Conservation (phyloP, 2,329 filamentous ascomycete genomes). For the Gnomoniopsis smithogilvyi region DNA sequence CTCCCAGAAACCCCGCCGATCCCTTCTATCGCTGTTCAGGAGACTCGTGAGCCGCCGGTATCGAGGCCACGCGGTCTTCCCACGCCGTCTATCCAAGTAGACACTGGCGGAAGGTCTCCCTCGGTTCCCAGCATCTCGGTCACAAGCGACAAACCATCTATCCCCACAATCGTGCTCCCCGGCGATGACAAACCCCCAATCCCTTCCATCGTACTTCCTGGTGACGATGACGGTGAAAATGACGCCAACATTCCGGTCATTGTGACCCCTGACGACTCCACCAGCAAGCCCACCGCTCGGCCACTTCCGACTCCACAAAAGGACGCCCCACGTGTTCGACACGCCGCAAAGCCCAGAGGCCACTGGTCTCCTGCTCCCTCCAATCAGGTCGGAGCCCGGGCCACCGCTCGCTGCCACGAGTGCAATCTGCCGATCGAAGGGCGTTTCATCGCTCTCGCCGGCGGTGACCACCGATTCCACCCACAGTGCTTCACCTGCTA, state of each 20-base stretch:
- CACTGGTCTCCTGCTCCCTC: slow-evolving; percentile 57
- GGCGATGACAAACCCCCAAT: slow-evolving; percentile 36
- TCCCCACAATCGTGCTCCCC: slow-evolving; percentile 43
- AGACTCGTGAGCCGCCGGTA: slow-evolving; percentile 38
- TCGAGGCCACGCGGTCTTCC: slow-evolving; percentile 33
- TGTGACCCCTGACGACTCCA: slow-evolving; percentile 42
- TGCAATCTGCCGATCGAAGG: slow-evolving; percentile 85
- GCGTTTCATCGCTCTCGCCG: slow-evolving; percentile 80
- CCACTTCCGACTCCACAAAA: slow-evolving; percentile 47
- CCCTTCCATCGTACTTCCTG: slow-evolving; percentile 40
- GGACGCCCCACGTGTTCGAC: slow-evolving; percentile 29
- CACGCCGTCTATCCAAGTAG: slow-evolving; percentile 43
- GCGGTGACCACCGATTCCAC: slow-evolving; percentile 74
- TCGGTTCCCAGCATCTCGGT: slow-evolving; percentile 52
- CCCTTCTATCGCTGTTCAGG: slow-evolving; percentile 54
- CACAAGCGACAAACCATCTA: slow-evolving; percentile 34
- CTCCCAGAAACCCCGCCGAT: slow-evolving; percentile 34
- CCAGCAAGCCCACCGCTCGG: slow-evolving; percentile 31
- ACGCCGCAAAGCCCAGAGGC: slow-evolving; percentile 40
- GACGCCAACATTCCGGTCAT: slow-evolving; percentile 35
- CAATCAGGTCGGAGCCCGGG: slow-evolving; percentile 39
- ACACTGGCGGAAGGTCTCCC: slow-evolving; percentile 25
- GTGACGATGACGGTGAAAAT: slow-evolving; percentile 24
- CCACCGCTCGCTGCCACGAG: slow-evolving; percentile 75
- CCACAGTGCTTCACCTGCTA: slow-evolving; percentile 91